Conservation (phyloP, 1,284 basidiomycete species). For the Butyriboletus appendiculatus region DNA sequence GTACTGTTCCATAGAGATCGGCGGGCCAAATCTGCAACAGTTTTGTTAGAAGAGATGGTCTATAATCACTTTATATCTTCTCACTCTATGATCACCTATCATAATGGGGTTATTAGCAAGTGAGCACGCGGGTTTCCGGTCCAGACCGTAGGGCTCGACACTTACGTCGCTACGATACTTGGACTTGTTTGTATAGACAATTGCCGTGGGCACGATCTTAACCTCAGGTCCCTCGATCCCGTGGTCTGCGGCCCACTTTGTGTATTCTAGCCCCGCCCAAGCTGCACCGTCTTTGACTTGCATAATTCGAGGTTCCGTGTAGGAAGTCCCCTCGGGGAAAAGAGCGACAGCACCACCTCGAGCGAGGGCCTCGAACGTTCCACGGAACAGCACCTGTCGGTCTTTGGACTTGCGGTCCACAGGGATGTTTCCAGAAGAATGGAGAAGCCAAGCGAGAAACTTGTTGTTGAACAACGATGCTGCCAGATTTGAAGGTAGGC, state of each 20-base stretch:
- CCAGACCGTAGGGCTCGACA: conserved; percentile 20
- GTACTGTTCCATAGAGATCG: conserved; percentile 77
- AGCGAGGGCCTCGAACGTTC: conserved; percentile 86
- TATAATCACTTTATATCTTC: conserved; percentile 24
- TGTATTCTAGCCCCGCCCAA: conserved; percentile 94
- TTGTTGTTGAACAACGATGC: conserved; percentile 81
- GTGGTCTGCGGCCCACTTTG: conserved; percentile 69
- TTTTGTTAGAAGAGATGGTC: conserved; percentile 17
- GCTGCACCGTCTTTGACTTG: conserved; percentile 95
- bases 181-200: conserved; percentile 94
- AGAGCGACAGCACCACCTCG: conserved; percentile 83
- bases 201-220: conserved; percentile 79
- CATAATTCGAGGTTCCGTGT: conserved; percentile 90
- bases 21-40: conserved; percentile 69
- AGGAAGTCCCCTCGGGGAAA: conserved; percentile 92
- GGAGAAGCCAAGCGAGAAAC: conserved; percentile 71
- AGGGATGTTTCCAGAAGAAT: conserved; percentile 91
- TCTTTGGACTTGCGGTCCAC: conserved; percentile 94
- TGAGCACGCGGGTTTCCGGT: not conserved
- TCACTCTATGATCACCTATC: conserved; percentile 71
- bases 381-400: conserved; percentile 85
- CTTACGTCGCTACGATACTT: conserved; percentile 86
- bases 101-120: conserved; percentile 16
- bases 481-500: conserved; percentile 33
- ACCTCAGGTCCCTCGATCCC: conserved; percentile 40